A percentile compares a stretch with the other conserved stretches of the same genome.
Conservation (phyloP, 1,284 basidiomycete genomes). For the Cryptococcus floricola region DNA sequence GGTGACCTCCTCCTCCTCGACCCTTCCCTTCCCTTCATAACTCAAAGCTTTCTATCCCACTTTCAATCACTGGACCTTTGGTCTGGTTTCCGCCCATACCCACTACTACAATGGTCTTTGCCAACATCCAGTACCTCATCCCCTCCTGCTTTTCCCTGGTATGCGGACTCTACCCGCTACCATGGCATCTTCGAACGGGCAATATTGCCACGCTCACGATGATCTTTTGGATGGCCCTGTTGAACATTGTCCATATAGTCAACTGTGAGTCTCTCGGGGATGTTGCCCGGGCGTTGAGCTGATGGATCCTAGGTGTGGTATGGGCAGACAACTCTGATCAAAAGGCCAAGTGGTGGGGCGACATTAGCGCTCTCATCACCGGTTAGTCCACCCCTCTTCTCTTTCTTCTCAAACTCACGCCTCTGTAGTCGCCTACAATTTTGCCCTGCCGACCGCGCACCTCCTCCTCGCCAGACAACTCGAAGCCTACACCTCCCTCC, state of each 20-base stretch:
- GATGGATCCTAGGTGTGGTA: constrained; percentile 24
- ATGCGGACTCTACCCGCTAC: constrained; percentile 32
- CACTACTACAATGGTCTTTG: constrained; percentile 9
- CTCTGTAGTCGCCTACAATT: constrained; percentile 41
- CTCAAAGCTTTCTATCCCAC: no score
- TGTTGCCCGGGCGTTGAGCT: neutral
- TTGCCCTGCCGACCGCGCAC: constrained; percentile 37
- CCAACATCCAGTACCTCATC: constrained; percentile 22
- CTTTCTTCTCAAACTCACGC: neutral
- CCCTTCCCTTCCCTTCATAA: no score
- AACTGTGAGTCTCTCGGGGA: constrained; percentile 24
- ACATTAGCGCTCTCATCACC: constrained; percentile 23
- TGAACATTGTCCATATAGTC: constrained; percentile 34
- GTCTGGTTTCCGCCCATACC: neutral
- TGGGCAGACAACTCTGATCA: constrained; percentile 30
- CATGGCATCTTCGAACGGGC: constrained; percentile 39
- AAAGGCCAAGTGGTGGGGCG: constrained; percentile 32
- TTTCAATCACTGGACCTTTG: no score
- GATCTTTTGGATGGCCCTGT: constrained; percentile 40
- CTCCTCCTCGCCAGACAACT: constrained; percentile 40
- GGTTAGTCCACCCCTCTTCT: constrained; percentile 14
- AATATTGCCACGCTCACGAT: constrained; percentile 41
- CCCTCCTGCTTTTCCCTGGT: constrained; percentile 28
- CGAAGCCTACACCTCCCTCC: constrained; percentile 37
- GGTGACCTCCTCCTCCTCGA: no score